Evolutionary conservation across 768 basidiomycete genomes (phyloP).

Genomic region (Pleurotus tuber-regium): DNA sequence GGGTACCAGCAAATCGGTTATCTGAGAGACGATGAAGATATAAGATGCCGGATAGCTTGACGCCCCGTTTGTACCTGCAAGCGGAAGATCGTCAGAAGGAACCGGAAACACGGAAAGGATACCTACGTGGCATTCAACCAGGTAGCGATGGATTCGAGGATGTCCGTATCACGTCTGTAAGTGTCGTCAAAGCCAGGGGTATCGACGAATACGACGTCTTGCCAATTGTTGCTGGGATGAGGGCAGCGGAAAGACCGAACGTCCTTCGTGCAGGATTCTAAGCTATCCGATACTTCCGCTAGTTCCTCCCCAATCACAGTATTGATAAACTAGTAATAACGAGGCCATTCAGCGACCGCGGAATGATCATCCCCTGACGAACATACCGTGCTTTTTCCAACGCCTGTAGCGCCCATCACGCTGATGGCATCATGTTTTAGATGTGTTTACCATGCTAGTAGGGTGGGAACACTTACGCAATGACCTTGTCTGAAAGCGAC

Average conservation of each 20-base stretch:
- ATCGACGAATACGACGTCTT: slow-evolving; percentile 15
- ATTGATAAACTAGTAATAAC: slow-evolving; percentile 22
- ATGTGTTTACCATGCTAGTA: not conserved
- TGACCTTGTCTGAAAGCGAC: slow-evolving; percentile 1
- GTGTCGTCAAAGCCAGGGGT: slow-evolving; percentile 6
- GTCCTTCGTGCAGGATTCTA: slow-evolving; percentile 21
- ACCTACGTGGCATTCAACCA: slow-evolving; percentile 22
- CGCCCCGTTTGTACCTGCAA: slow-evolving; percentile 21
- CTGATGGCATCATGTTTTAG: slow-evolving; percentile 8
- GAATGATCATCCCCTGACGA: not conserved
- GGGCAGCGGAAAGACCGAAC: slow-evolving; percentile 18
- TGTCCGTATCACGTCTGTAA: not conserved
- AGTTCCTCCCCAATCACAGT: slow-evolving; percentile 15
- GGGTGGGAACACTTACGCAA: not conserved
- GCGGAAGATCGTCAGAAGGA: not conserved
- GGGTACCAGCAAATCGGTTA: slow-evolving; percentile 37
- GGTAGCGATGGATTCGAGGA: not conserved
- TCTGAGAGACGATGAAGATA: slow-evolving; percentile 30
- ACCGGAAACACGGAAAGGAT: slow-evolving; percentile 13
- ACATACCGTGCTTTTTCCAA: slow-evolving; percentile 23
- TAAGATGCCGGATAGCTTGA: slow-evolving; percentile 26
- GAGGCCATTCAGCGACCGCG: not conserved
- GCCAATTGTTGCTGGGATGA: not conserved
- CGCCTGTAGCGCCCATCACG: slow-evolving; percentile 22
- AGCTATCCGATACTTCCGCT: slow-evolving; percentile 17